phyloP scores from a whole-genome alignment of 2,329 filamentous ascomycete genomes.

The Sarocladium brachiariae region DNA sequence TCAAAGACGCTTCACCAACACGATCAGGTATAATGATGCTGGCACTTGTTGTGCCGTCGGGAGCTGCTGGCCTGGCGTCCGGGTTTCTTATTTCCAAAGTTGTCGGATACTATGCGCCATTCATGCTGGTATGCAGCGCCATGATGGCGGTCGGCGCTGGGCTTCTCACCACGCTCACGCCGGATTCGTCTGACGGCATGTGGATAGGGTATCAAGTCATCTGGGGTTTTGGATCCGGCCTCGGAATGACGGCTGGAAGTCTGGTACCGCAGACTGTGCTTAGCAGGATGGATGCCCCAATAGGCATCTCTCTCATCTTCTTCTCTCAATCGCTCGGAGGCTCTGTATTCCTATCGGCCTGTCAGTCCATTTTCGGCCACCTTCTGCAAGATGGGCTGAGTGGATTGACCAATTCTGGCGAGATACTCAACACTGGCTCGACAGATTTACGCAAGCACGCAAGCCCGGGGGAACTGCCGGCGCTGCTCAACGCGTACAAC shows the following conservation, averaged over 20 bases:
- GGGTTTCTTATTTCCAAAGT: too few species aligned
- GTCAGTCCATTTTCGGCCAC: background rate
- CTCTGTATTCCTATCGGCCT: background rate
- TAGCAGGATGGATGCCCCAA: background rate
- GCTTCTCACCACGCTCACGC: background rate
- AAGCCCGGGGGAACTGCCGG: conserved; percentile 2
- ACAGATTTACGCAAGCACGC: conserved; percentile 7
- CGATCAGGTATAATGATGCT: too few species aligned
- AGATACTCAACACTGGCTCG: conserved; percentile 8
- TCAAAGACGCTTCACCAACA: too few species aligned
- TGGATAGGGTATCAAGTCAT: too few species aligned
- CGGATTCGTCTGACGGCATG: too few species aligned
- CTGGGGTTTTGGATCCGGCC: background rate
- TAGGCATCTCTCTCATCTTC: background rate
- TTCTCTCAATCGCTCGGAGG: background rate
- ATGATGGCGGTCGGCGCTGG: too few species aligned
- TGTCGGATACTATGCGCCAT: too few species aligned
- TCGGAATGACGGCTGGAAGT: background rate
- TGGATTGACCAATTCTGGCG: conserved; percentile 2
- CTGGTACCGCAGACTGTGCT: background rate
- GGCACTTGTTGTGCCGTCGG: too few species aligned
- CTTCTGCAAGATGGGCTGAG: conserved; percentile 5
- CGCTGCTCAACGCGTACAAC: conserved; percentile 8
- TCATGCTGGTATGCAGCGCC: too few species aligned
- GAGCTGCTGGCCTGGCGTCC: too few species aligned